Conservation (phyloP, 176 grass and related monocot genomes). For the Eragrostis nindensis region DNA sequence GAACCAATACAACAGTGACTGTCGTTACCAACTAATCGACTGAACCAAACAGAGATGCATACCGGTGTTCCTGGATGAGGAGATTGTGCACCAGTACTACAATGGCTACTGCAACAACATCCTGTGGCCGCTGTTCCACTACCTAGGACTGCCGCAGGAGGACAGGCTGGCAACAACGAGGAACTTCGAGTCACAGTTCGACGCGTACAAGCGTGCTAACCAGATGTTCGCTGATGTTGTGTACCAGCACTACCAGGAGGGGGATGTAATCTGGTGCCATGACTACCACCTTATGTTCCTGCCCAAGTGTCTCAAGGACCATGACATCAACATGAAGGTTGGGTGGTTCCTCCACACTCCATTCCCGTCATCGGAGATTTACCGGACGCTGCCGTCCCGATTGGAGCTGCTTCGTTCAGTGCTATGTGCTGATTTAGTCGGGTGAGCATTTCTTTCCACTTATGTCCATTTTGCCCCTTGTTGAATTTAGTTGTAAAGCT, state of each 20-base stretch:
- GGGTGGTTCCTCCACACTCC: slow-evolving; percentile 99
- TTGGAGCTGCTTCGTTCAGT: slow-evolving; percentile 93
- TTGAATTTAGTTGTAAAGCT: slow-evolving; percentile 28
- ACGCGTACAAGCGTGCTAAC: slow-evolving; percentile 94
- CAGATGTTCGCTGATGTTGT: slow-evolving; percentile 99
- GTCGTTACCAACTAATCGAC: not conserved
- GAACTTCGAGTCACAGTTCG: slow-evolving; percentile 95
- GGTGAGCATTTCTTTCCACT: slow-evolving; percentile 59
- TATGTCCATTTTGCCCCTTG: slow-evolving; percentile 6
- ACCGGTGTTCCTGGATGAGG: slow-evolving; percentile 97
- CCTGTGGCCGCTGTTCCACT: slow-evolving; percentile 98
- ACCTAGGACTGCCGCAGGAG: slow-evolving; percentile 96
- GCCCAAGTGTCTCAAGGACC: slow-evolving; percentile 92
- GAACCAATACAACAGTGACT: slow-evolving; percentile 58
- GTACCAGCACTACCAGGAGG: slow-evolving; percentile 97
- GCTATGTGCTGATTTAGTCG: slow-evolving; percentile 96
- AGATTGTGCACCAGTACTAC: slow-evolving; percentile 99
- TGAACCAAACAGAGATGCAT: slow-evolving; percentile 85
- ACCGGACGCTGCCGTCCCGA: slow-evolving; percentile 87
- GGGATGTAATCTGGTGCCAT: slow-evolving; percentile 99
- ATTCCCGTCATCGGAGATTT: slow-evolving; percentile 97
- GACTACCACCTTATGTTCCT: slow-evolving; percentile 99
- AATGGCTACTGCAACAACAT: slow-evolving; percentile 99
- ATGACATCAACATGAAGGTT: slow-evolving; percentile 97
- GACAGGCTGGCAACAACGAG: slow-evolving; percentile 93